Conservation (phyloP, 306 rosid species). For the Rosa lucieae region DNA sequence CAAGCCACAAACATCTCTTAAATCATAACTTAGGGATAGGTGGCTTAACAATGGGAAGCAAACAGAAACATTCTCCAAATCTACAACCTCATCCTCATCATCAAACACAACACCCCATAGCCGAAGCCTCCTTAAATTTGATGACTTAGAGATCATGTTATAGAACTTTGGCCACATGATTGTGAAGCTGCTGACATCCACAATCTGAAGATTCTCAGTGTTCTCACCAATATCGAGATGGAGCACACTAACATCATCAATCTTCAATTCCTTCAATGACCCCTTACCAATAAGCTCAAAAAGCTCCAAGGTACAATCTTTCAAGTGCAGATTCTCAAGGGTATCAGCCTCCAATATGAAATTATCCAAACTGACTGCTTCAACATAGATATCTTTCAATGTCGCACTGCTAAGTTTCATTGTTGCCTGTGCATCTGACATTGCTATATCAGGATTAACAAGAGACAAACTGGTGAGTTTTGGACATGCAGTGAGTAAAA, state of each 20-base stretch:
- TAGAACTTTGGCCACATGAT: slow-evolving; percentile 75
- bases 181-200: slow-evolving; percentile 71
- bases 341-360: slow-evolving; percentile 49
- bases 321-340: slow-evolving; percentile 57
- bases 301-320: slow-evolving; percentile 55
- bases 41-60: slow-evolving; percentile 62
- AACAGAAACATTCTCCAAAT: slow-evolving; percentile 57
- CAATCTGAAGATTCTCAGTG: slow-evolving; percentile 69
- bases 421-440: slow-evolving; percentile 56
- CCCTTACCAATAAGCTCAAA: slow-evolving; percentile 67
- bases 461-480: slow-evolving; percentile 57
- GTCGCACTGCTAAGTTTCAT: slow-evolving; percentile 63
- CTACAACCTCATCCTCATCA: slow-evolving; percentile 68
- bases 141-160: slow-evolving; percentile 68
- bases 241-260: slow-evolving; percentile 68
- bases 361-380: slow-evolving; percentile 67
- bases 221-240: slow-evolving; percentile 70
- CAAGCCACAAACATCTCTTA: slow-evolving; percentile 64
- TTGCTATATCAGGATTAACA: slow-evolving; percentile 63
- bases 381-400: slow-evolving; percentile 60
- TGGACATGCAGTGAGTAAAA: slow-evolving; percentile 65
- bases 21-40: slow-evolving; percentile 58
- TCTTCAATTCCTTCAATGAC: slow-evolving; percentile 48
- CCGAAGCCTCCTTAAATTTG: slow-evolving; percentile 54
- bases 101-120: slow-evolving; percentile 70